Base-by-base conservation (phyloP, 108 stramenopile species). In the Nitzschia palea region DNA sequence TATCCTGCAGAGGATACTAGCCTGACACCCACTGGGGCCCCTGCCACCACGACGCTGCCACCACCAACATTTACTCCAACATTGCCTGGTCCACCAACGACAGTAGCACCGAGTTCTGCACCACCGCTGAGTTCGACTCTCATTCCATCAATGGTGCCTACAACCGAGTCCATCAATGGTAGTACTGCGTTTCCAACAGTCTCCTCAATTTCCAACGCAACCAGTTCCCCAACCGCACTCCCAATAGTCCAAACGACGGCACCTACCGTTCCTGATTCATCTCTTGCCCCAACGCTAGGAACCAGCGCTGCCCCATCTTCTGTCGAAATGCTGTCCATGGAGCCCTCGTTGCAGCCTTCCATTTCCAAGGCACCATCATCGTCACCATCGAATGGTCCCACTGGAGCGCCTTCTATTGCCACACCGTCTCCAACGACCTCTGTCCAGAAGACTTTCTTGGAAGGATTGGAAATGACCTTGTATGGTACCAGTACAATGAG, bases 401-500 rank as follows among this genome's bases (percentile, higher is more conserved):
- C 15, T 20, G 4, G 4, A 8, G 8, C 18, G 17, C 47, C 47
- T 10, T 18, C 47, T 20, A 48, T 48, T n/a, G 47, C 47, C 9
- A 48, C 47, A 4, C 17, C 17, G 4, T 48, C 18, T 48, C 54
- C 54, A 6, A 55, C 54, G 4, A 55, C 54, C 10, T 5, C 4
- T 3, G 29, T 55, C 3, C 4, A 4, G 6, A 29, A 23, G 10
- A 28, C 23, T 14, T 29, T 40, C 6, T 6, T 60, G 22, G 22
- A 40, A 43, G 59, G 43, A 20, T 60, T 60, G 40, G 31, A 31
- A 40, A 60, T 60, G 36, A 42, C 40, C 4, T 25, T 60, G 59
- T 60, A 25, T 60, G 59, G 59, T 0, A 32, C 43, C 20, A 42
- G 10, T 8, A 43, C 10, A n/a, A 15, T 60, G 2, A 26, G 40